Evolutionary conservation across 176 grass and related monocot genomes (phyloP).

Genomic region (Bromus sterilis): DNA sequence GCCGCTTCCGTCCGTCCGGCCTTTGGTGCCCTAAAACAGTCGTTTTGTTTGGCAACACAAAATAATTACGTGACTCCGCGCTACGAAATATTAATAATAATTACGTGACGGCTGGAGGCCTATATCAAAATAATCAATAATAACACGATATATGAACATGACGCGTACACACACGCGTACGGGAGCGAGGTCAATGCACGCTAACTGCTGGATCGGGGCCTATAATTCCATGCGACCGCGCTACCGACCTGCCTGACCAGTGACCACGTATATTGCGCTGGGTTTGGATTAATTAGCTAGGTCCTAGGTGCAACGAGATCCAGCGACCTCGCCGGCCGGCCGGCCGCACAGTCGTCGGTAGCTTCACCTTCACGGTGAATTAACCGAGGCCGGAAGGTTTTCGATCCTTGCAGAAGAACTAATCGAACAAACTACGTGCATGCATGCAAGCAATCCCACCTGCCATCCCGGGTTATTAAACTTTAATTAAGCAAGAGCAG

Average conservation of each 20-base stretch:
- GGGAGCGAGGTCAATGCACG: slow-evolving; percentile 21
- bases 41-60: neutral
- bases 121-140: too few relatives aligned
- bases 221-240: neutral
- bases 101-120: too few relatives aligned
- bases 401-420: neutral
- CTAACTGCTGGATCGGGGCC: neutral
- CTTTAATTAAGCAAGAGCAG: neutral
- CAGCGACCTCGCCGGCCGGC: slow-evolving; percentile 8
- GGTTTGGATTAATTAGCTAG: neutral
- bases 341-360: neutral
- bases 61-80: too few relatives aligned
- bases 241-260: neutral
- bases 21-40: neutral
- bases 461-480: neutral
- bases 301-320: slow-evolving; percentile 34
- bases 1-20: too few relatives aligned
- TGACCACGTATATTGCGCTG: neutral
- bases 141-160: too few relatives aligned
- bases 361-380: slow-evolving; percentile 23
- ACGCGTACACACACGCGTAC: neutral
- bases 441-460: neutral
- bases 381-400: neutral
- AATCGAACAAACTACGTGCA: neutral
- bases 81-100: too few relatives aligned